Conservation (phyloP, 2,329 filamentous ascomycete genomes). For the Albophoma yamanashiensis region DNA sequence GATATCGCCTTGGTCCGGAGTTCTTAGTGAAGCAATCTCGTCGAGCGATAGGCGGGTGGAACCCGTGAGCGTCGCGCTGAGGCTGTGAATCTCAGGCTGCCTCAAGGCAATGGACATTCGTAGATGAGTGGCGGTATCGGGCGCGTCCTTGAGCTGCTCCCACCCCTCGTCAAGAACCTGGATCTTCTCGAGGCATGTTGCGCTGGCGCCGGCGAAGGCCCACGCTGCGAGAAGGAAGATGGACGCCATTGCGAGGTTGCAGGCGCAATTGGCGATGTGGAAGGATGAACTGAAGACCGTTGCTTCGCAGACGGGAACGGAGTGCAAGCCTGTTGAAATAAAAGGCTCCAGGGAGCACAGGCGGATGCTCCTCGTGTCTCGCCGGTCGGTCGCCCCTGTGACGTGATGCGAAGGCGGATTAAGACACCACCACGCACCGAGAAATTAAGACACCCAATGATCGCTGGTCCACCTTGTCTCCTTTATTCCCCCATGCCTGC, state of each 20-base stretch:
- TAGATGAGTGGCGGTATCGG: conserved; percentile 13
- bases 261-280: background rate
- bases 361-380: background rate
- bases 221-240: conserved; percentile 5
- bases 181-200: conserved; percentile 16
- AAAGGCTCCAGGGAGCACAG: background rate
- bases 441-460: background rate
- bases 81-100: conserved; percentile 17
- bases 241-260: conserved; percentile 5
- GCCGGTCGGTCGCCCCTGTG: background rate
- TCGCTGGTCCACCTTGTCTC: background rate
- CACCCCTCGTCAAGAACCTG: conserved; percentile 18
- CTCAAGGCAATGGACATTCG: conserved; percentile 21
- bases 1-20: conserved; percentile 21
- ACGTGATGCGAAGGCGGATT: background rate
- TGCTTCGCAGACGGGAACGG: background rate
- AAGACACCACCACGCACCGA: background rate
- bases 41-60: conserved; percentile 20
- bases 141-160: conserved; percentile 11
- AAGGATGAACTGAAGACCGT: background rate
- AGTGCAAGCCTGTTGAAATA: background rate
- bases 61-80: conserved; percentile 14
- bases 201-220: conserved; percentile 12
- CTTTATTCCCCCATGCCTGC: background rate
- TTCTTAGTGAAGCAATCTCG: conserved; percentile 24